Evolutionary conservation across 208 protist species (phyloP).

Genomic region (Trichomonas vaginalis): DNA sequence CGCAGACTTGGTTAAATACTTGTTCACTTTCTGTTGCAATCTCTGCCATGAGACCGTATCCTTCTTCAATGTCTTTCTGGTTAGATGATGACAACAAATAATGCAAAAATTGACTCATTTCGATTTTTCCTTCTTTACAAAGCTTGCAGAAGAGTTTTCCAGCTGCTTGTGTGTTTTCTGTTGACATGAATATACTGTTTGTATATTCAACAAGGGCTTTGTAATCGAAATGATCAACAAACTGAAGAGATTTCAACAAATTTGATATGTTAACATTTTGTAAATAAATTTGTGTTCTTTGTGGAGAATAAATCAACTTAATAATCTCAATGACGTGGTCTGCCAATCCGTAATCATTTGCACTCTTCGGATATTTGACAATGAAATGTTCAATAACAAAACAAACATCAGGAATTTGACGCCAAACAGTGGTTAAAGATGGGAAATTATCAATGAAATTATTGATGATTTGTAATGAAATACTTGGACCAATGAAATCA

Average conservation of each 20-base stretch:
- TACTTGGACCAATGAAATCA: neutral
- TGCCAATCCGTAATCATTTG: too few species aligned
- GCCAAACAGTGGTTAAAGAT: too few species aligned
- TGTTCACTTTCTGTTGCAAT: neutral
- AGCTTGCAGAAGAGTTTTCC: neutral
- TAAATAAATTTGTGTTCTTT: too few species aligned
- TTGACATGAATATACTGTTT: neutral
- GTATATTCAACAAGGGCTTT: neutral
- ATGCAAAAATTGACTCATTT: neutral
- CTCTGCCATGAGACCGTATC: neutral
- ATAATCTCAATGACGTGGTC: too few species aligned
- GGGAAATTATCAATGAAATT: too few species aligned
- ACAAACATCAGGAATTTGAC: too few species aligned
- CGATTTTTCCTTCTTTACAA: neutral
- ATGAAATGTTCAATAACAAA: too few species aligned
- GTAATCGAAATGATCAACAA: neutral
- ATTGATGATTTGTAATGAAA: too few species aligned
- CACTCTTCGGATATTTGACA: too few species aligned
- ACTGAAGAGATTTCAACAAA: too few species aligned
- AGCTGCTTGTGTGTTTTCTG: neutral
- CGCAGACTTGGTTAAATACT: neutral
- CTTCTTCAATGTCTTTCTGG: neutral
- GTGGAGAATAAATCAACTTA: too few species aligned
- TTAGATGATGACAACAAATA: neutral
- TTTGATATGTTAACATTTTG: too few species aligned